Evolutionary conservation across 1,284 basidiomycete genomes (phyloP).

Genomic region (Malassezia nana): DNA sequence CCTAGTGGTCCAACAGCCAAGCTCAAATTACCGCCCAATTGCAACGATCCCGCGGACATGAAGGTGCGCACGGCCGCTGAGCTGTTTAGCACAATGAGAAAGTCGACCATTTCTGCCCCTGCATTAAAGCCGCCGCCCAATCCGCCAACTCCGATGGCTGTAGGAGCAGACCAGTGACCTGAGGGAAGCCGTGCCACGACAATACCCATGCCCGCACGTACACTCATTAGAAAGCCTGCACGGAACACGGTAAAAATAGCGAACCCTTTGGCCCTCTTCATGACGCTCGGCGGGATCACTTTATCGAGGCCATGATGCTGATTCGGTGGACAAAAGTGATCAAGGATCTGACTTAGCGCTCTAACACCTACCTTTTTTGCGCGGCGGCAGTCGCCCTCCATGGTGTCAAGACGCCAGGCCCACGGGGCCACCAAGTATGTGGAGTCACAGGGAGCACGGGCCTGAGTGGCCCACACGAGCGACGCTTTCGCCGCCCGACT

Average conservation of each 20-base stretch:
- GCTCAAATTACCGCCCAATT: slow-evolving; percentile 56
- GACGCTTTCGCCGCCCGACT: background rate
- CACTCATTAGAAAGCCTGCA: slow-evolving; percentile 55
- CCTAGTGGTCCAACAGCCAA: slow-evolving; percentile 86
- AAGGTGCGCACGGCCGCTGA: slow-evolving; percentile 65
- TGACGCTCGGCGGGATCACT: slow-evolving; percentile 49
- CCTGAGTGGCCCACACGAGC: too few relatives aligned
- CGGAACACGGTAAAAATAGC: slow-evolving; percentile 55
- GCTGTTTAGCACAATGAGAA: slow-evolving; percentile 82
- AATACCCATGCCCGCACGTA: slow-evolving; percentile 71
- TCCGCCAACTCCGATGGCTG: slow-evolving; percentile 80
- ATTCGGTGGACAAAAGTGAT: slow-evolving; percentile 35
- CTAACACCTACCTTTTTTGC: slow-evolving; percentile 8
- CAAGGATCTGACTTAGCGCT: slow-evolving; percentile 28
- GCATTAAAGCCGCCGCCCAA: slow-evolving; percentile 68
- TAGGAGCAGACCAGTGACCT: slow-evolving; percentile 86
- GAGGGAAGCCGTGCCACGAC: slow-evolving; percentile 77
- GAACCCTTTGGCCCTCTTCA: slow-evolving; percentile 67
- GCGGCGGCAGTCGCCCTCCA: slow-evolving; percentile 15
- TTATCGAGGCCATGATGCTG: slow-evolving; percentile 36
- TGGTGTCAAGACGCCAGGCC: background rate
- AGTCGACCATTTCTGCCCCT: slow-evolving; percentile 85
- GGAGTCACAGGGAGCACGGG: background rate
- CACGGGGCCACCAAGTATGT: background rate
- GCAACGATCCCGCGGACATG: slow-evolving; percentile 87